Conservation (phyloP, 331 rosid species). For the Erythrophleum ivorense region DNA sequence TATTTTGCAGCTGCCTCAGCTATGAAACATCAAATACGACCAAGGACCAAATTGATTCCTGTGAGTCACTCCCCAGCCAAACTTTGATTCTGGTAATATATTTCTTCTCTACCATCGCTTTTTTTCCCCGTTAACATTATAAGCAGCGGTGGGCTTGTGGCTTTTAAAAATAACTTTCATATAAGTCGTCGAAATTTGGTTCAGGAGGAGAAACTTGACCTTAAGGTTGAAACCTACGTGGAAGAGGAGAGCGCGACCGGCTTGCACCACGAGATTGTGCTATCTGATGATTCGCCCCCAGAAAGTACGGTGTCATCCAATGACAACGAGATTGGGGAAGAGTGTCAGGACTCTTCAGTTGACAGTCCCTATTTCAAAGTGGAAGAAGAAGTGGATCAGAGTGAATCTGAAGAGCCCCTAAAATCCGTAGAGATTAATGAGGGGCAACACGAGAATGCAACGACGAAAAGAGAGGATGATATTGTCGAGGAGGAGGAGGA, state of each 20-base stretch:
- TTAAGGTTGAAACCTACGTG: constrained; percentile 7
- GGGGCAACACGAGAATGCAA: constrained; percentile 2
- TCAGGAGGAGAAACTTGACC: constrained; percentile 44
- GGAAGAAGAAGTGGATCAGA: constrained; percentile 25
- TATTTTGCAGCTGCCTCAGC: constrained; percentile 23
- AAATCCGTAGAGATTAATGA: constrained; percentile 7
- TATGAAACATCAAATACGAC: constrained; percentile 28
- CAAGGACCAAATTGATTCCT: constrained; percentile 33
- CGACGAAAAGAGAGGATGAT: constrained; percentile 7
- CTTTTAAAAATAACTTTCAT: neutral
- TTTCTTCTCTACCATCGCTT: neutral
- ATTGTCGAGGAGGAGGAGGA: neutral
- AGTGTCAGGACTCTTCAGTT: neutral
- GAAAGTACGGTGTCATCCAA: constrained; percentile 49
- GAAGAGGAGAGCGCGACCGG: constrained; percentile 17
- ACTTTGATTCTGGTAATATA: constrained; percentile 38
- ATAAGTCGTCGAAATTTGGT: constrained; percentile 2
- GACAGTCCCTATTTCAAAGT: constrained; percentile 13
- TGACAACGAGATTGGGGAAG: constrained; percentile 12
- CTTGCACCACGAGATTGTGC: constrained; percentile 43
- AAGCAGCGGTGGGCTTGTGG: neutral
- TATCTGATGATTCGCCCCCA: constrained; percentile 45
- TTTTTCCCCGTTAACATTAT: neutral
- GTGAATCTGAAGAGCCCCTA: constrained; percentile 28
- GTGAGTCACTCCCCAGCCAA: constrained; percentile 30